Conservation (phyloP, 495 filamentous ascomycete genomes). For the Penicillium flavigenum region DNA sequence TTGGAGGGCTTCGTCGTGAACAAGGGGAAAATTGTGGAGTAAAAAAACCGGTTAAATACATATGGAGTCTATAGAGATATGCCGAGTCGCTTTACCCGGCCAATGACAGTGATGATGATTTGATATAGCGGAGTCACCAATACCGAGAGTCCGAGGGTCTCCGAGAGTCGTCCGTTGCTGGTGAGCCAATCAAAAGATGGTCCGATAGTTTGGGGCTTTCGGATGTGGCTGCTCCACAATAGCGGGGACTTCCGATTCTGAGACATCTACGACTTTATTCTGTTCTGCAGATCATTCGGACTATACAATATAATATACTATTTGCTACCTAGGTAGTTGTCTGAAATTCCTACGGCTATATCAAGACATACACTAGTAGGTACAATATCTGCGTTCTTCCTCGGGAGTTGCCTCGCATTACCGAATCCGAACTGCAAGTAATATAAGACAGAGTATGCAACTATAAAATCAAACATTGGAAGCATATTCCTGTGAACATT, state of each 20-base stretch:
- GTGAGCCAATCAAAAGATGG: slow-evolving; percentile 11
- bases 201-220: slow-evolving; percentile 7
- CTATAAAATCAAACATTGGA: neutral
- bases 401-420: neutral
- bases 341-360: neutral
- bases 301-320: neutral
- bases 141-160: neutral
- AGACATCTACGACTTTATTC: neutral
- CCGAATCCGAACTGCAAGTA: neutral
- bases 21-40: slow-evolving; percentile 66
- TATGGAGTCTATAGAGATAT: neutral
- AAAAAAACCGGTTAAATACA: slow-evolving; percentile 16
- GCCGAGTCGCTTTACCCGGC: neutral
- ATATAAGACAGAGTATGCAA: neutral
- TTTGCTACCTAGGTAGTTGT: neutral
- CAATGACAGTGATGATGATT: slow-evolving; percentile 20
- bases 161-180: neutral
- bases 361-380: neutral
- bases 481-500: neutral
- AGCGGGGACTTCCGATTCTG: slow-evolving; percentile 1
- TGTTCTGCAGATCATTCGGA: neutral
- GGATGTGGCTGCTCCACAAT: slow-evolving; percentile 14
- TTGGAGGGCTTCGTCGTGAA: slow-evolving; percentile 91
- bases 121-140: neutral
- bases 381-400: neutral